Conservation (phyloP, 805 yeast species). For the Kazachstania kunashirensis region DNA sequence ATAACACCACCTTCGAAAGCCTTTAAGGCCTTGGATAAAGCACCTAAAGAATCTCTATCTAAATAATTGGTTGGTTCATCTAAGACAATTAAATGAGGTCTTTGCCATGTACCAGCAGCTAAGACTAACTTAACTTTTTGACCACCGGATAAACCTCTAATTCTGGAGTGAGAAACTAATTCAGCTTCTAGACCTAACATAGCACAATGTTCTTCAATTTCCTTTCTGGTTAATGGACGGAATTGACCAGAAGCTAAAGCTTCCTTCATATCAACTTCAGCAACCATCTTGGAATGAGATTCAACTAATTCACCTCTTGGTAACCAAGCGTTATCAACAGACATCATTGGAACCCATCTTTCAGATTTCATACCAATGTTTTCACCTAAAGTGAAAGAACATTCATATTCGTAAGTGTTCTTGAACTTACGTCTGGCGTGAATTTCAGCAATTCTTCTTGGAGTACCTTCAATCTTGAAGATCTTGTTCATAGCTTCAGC, state of each 20-base stretch:
- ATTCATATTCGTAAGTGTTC: slow-evolving; percentile 99
- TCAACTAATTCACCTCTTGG: slow-evolving; percentile 98
- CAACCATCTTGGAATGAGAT: slow-evolving; percentile 98
- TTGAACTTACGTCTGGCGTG: slow-evolving; percentile 98
- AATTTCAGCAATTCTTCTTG: slow-evolving; percentile 93
- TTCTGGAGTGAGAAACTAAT: slow-evolving; percentile 98
- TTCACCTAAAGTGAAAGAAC: slow-evolving; percentile 96
- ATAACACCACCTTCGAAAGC: slow-evolving; percentile 99
- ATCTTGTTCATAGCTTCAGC: slow-evolving; percentile 98
- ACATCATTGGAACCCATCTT: slow-evolving; percentile 99
- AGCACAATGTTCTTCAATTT: slow-evolving; percentile 97
- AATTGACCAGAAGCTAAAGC: slow-evolving; percentile 99
- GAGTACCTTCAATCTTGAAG: slow-evolving; percentile 97
- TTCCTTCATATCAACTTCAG: slow-evolving; percentile 99
- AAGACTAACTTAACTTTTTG: slow-evolving; percentile 99
- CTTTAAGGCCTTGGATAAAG: slow-evolving; percentile 97
- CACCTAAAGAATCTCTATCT: slow-evolving; percentile 99
- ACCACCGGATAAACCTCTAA: slow-evolving; percentile 99
- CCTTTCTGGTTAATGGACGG: slow-evolving; percentile 99
- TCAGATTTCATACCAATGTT: slow-evolving; percentile 98
- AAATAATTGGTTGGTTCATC: slow-evolving; percentile 99
- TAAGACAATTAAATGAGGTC: slow-evolving; percentile 98
- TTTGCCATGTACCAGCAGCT: slow-evolving; percentile 99
- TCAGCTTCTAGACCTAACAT: slow-evolving; percentile 98
- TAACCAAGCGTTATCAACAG: slow-evolving; percentile 99